Conservation (phyloP, 2,329 filamentous ascomycete genomes). For the Curvularia lunata region DNA sequence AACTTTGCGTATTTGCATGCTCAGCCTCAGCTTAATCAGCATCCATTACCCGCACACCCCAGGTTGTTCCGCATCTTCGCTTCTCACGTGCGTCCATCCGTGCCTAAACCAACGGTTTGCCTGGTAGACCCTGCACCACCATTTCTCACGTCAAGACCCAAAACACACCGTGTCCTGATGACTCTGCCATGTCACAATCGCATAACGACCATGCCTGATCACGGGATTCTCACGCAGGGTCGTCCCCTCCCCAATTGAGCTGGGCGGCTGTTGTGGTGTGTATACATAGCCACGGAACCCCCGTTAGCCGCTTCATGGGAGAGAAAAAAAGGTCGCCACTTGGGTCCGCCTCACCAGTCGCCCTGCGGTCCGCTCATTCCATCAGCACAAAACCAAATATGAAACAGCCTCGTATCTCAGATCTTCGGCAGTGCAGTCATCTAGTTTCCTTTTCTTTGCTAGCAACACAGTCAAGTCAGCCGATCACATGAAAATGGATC, state of each 20-base stretch:
- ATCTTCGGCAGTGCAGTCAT: conserved; percentile 9
- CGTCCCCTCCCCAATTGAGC: conserved; percentile 6
- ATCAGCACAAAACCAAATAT: conserved; percentile 19
- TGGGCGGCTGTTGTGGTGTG: conserved; percentile 10
- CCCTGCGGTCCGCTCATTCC: background rate
- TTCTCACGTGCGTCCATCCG: background rate
- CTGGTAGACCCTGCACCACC: background rate
- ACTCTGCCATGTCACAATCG: conserved; percentile 1
- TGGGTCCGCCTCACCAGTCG: conserved; percentile 5
- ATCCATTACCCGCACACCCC: too few species aligned
- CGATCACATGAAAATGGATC: conserved; percentile 5
- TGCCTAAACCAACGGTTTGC: background rate
- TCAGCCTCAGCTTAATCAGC: too few species aligned
- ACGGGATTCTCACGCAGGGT: conserved; percentile 1
- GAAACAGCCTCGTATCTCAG: conserved; percentile 20
- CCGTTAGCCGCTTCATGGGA: conserved; percentile 16
- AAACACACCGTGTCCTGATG: conserved; percentile 1
- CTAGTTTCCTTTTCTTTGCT: conserved; percentile 3
- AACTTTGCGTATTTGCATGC: too few species aligned
- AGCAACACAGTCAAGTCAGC: conserved; percentile 10
- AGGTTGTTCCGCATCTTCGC: too few species aligned
- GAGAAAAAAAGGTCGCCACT: background rate
- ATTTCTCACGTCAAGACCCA: conserved; percentile 2
- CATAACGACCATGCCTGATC: conserved; percentile 3
- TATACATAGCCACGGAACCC: conserved; percentile 28